These are phyloP conservation scores for Wickerhamiella bombiphila DNA, from an alignment of 805 yeast species.

Conservation along the genomic window DNA sequence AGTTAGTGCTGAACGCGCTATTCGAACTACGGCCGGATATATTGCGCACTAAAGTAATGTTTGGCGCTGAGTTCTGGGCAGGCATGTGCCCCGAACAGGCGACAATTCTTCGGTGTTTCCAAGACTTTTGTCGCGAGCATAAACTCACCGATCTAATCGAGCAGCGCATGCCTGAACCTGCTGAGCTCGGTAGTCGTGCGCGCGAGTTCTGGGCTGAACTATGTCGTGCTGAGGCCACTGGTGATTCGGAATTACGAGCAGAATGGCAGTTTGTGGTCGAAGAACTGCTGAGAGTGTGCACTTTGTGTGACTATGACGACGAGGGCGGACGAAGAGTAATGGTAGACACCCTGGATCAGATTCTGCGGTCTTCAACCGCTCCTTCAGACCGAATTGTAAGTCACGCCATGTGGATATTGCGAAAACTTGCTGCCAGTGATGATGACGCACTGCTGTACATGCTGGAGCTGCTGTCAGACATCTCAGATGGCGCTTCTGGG, in stretches of 20 bases:
- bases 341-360: conserved; percentile 38
- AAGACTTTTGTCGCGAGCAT: conserved; percentile 45
- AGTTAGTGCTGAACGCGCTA: conserved; percentile 46
- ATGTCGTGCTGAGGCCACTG: conserved; percentile 15
- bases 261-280: conserved; percentile 53
- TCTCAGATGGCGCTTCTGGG: conserved; percentile 5
- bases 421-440: conserved; percentile 25
- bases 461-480: conserved; percentile 8
- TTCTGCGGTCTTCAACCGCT: conserved; percentile 33
- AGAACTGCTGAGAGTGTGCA: conserved; percentile 55
- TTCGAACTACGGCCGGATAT: conserved; percentile 50
- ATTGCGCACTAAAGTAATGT: conserved; percentile 36
- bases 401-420: conserved; percentile 48
- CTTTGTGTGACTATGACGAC: conserved; percentile 71
- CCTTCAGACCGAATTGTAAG: conserved; percentile 29
- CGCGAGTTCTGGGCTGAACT: conserved; percentile 37
- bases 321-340: conserved; percentile 77
- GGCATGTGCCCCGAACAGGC: conserved; percentile 60
- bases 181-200: conserved; percentile 48
- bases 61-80: conserved; percentile 53
- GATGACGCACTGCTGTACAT: conserved; percentile 11
- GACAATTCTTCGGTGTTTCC: conserved; percentile 54
- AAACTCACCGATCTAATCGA: conserved; percentile 44
- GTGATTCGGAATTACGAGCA: conserved; percentile 29
- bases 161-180: conserved; percentile 61